These are phyloP conservation scores for Aegilops sharonensis DNA, from an alignment of 176 grass and related monocot genomes.

Conservation along the genomic window DNA sequence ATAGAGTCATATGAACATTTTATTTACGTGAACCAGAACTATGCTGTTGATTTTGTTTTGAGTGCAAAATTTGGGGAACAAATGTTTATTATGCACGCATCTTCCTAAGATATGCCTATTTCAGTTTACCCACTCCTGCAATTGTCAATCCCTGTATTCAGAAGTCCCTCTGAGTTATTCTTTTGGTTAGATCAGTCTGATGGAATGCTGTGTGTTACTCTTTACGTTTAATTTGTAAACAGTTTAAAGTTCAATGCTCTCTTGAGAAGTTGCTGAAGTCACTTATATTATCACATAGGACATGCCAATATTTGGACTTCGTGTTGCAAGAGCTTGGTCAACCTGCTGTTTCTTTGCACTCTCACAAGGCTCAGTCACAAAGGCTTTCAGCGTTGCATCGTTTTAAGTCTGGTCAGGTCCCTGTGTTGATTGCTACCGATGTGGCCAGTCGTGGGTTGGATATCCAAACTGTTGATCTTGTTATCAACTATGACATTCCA, in stretches of 20 bases:
- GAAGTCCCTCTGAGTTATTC: neutral
- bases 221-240: neutral
- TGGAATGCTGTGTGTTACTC: neutral
- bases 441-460: constrained; percentile 96
- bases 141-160: neutral
- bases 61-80: neutral
- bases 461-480: constrained; percentile 97
- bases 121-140: neutral
- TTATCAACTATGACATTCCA: constrained; percentile 94
- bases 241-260: neutral
- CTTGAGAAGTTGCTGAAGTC: constrained; percentile 16
- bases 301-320: constrained; percentile 70
- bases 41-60: neutral
- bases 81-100: neutral
- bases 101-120: neutral
- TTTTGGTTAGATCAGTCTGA: constrained; percentile 16
- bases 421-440: constrained; percentile 77
- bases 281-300: constrained; percentile 47
- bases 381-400: constrained; percentile 67
- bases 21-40: neutral
- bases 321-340: constrained; percentile 71
- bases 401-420: constrained; percentile 79
- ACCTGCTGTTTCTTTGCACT: constrained; percentile 79
- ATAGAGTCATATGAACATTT: neutral
- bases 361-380: constrained; percentile 69